Evolutionary conservation across 306 rosid genomes (phyloP), one percentile per base, ranked within the genome.

Genomic region (Cucumis hystrix): DNA sequence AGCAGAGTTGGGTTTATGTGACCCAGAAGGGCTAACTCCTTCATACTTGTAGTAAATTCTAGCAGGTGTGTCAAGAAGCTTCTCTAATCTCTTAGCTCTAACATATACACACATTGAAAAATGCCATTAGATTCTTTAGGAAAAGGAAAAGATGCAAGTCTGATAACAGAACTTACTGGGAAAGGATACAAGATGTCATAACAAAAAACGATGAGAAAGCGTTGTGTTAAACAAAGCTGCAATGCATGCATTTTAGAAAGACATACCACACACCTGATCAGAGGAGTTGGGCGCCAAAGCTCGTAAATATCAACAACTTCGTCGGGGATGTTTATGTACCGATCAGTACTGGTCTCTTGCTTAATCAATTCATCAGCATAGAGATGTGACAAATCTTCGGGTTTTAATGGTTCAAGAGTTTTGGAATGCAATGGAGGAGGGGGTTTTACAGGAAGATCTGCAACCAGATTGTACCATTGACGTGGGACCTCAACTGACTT

Each of bases 201-300:
- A 61, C 35, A 25, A 6, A 25, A 13, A 61, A 28, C 15, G 6
- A 10, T 61, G 17, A 25, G 35, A 25, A 61, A 61, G 4, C 6
- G 6, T 10, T 61, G 67, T 25, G 14, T 14, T 12, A 61, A 61
- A 61, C 67, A 61, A 61, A 8, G 8, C 35, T 61, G 67, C 67
- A 45, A 45, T 45, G 51, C 51, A 45, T 39, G 5, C 16, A 62
- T 62, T 62, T 6, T 41, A 74, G 66, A 16, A 10, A 59, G 75
- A 60, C 81, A 80, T 80, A 93, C 92, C 96, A 68, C 83, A 80
- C 77, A 94, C 98, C 98, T 89, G 72, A 95, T 95, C 60, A 95
- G 96, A 78, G 98, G 98, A 35, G 97, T 90, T 4, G 98, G 98
- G 74, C 98, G 92, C 98, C 97, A 95, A 65, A 95, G 97, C 59